Evolutionary conservation across 805 yeast genomes (phyloP), one percentile per base, ranked within the genome.

Genomic region (Hanseniaspora pseudoguilliermondii): DNA sequence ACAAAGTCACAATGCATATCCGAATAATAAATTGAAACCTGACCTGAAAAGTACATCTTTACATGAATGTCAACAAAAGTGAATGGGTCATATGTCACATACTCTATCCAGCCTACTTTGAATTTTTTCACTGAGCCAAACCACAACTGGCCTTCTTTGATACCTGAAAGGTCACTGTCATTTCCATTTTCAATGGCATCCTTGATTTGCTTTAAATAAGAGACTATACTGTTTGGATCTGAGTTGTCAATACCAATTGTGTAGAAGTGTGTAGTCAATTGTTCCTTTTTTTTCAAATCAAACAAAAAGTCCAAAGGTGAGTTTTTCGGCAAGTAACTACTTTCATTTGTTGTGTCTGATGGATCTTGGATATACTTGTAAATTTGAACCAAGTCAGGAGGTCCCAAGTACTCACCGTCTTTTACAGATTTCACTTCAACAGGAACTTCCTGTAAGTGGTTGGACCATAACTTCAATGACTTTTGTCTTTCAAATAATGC

Each of bases 171-270:
- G 13, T 47, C 49, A 35, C 29, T 47, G 10, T 38, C 35, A 23
- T 47, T 47, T 25, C 42, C 42, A 57, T 77, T 80, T 27, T 76
- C 67, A 34, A 86, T 80, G 39, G 82, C 72, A 55, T 78, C 84
- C 36, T 88, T 83, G 60, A 86, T 66, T 7, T 80, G 76, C 65
- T 84, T 85, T 57, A 85, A 69, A 57, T 81, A 81, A 1, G 89
- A 89, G 11, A 91, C 90, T 55, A 86, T 81, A 1, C 89, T 77
- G 1, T 93, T 86, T 16, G 87, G 78, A 62, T 80, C 83, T 25
- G 87, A 80, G 20, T 85, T 82, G 64, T 86, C 91, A 2, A 82
- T 75, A 7, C 95, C 95, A 0, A 86, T 77, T 61, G 79, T 81
- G 66, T 86, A 85, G 48, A 85, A 72, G 65, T 78, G 85, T 2